Conservation (phyloP, 129 eudicot species). For the Helianthus annuus region DNA sequence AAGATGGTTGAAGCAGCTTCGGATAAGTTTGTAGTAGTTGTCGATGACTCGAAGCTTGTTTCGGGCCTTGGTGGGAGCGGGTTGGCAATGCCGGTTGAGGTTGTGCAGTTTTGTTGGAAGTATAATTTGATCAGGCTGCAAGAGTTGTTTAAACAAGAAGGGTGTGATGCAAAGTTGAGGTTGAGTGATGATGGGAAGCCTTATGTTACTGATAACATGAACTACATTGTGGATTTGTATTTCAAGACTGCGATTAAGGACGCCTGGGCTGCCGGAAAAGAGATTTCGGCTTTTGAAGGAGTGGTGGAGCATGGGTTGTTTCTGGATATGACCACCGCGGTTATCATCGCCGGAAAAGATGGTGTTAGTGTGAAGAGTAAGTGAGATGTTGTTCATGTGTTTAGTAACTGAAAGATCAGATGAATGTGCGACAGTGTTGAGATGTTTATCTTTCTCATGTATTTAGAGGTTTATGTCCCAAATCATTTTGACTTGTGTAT, state of each 20-base stretch:
- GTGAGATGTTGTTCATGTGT: conserved; percentile 18
- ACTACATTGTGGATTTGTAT: conserved; percentile 91
- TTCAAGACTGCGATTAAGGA: conserved; percentile 84
- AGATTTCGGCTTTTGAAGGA: conserved; percentile 74
- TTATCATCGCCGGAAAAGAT: conserved; percentile 74
- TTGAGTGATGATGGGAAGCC: conserved; percentile 79
- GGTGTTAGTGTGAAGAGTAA: conserved; percentile 74
- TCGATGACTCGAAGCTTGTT: conserved; percentile 81
- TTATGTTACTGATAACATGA: conserved; percentile 84
- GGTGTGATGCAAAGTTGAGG: conserved; percentile 78
- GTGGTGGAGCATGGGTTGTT: conserved; percentile 99
- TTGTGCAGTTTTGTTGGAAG: conserved; percentile 95
- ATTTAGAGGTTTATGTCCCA: too few relatives aligned
- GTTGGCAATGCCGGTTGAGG: conserved; percentile 96
- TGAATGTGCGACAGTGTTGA: too few relatives aligned
- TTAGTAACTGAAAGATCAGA: too few relatives aligned
- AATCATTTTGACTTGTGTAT: too few relatives aligned
- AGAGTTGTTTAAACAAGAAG: conserved; percentile 64
- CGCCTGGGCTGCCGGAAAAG: conserved; percentile 66
- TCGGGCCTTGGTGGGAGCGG: conserved; percentile 80
- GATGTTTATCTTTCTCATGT: neutral
- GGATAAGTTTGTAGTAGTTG: conserved; percentile 80
- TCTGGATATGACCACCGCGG: conserved; percentile 84
- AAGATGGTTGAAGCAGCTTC: conserved; percentile 94
- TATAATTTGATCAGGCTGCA: conserved; percentile 67